Evolutionary conservation across 257 asterid species (phyloP).

Genomic region (Solanum megistacrolobum): DNA sequence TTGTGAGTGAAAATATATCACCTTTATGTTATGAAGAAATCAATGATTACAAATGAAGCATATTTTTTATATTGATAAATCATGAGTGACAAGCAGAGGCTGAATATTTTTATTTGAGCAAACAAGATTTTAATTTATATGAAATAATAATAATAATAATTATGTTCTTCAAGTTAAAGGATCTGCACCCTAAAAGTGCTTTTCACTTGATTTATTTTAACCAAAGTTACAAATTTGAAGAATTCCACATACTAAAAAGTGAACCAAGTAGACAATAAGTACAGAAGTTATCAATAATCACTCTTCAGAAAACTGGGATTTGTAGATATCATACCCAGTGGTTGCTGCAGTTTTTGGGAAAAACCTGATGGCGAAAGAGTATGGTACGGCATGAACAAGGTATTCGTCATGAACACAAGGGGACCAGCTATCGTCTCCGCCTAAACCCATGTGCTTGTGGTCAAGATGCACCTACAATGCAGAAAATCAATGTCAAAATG

Average conservation of each 20-base stretch:
- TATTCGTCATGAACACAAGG: conserved; percentile 76
- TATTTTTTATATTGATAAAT: neutral
- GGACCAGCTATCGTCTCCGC: conserved; percentile 99
- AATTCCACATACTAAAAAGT: neutral
- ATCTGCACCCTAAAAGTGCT: neutral
- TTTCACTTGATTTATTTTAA: neutral
- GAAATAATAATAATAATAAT: neutral
- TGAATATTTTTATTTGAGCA: neutral
- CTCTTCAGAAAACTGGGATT: conserved; percentile 24
- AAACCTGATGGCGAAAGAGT: conserved; percentile 63
- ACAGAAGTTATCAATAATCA: neutral
- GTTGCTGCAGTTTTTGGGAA: conserved; percentile 41
- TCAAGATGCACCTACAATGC: conserved; percentile 83
- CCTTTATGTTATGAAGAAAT: too few relatives aligned
- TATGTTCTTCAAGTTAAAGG: neutral
- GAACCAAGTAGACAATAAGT: neutral
- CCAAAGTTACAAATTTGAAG: neutral
- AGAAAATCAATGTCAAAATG: neutral
- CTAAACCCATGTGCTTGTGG: conserved; percentile 91
- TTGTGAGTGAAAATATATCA: too few relatives aligned
- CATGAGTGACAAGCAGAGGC: neutral
- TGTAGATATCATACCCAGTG: conserved; percentile 44
- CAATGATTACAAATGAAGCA: too few relatives aligned
- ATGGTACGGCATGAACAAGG: conserved; percentile 66
- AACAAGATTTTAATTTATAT: neutral